Evolutionary conservation across 352 stramenopile species (phyloP).

Genomic region (Pythium monospermum): DNA sequence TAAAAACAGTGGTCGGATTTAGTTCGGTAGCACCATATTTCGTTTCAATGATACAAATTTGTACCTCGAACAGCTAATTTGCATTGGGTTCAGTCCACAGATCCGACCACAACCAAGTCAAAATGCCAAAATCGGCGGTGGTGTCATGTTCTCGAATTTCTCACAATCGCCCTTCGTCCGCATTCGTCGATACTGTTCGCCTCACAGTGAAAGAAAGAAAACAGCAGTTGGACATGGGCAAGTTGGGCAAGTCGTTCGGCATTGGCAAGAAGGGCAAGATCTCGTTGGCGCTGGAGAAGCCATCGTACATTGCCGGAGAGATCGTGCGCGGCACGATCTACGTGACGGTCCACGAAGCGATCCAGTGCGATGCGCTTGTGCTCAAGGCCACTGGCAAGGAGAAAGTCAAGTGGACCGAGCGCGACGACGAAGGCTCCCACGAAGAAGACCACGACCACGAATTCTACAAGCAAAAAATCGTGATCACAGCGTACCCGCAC

Average conservation of each 20-base stretch:
- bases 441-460: slow-evolving; percentile 37
- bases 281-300: slow-evolving; percentile 49
- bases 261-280: slow-evolving; percentile 65
- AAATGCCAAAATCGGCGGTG: too few relatives aligned
- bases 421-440: slow-evolving; percentile 27
- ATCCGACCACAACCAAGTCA: too few relatives aligned
- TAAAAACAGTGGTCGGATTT: too few relatives aligned
- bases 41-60: too few relatives aligned
- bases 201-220: too few relatives aligned
- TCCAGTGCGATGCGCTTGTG: slow-evolving; percentile 62
- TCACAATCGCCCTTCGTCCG: too few relatives aligned
- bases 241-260: slow-evolving; percentile 35
- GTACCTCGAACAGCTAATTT: too few relatives aligned
- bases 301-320: slow-evolving; percentile 56
- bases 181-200: too few relatives aligned
- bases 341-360: slow-evolving; percentile 49
- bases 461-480: slow-evolving; percentile 72
- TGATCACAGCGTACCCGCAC: slow-evolving; percentile 38
- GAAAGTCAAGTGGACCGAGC: slow-evolving; percentile 49
- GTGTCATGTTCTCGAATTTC: too few relatives aligned
- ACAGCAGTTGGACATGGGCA: slow-evolving; percentile 15
- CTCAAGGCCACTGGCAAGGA: slow-evolving; percentile 68
- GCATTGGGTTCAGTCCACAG: too few relatives aligned
- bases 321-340: slow-evolving; percentile 59
- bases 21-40: too few relatives aligned